Conservation (phyloP, 2,329 filamentous ascomycete genomes). For the Alternaria ventricosa region DNA sequence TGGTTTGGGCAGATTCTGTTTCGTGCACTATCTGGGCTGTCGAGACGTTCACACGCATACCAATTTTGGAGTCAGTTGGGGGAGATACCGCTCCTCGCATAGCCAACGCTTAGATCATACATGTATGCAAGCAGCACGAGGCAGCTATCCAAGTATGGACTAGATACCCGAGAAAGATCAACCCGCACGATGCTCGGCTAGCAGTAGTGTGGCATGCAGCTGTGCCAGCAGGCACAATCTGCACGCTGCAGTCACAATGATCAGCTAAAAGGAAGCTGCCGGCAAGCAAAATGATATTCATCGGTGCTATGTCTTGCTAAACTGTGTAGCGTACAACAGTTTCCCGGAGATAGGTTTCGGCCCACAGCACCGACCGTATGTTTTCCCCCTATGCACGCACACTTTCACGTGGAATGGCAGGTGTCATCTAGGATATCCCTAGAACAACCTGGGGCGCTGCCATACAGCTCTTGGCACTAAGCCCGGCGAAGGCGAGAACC, state of each 20-base stretch:
- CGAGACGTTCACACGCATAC: neutral
- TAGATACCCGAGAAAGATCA: slow-evolving; percentile 5
- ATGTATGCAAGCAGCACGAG: slow-evolving; percentile 11
- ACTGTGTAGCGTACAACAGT: neutral
- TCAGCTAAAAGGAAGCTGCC: slow-evolving; percentile 7
- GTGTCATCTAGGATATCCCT: slow-evolving; percentile 24
- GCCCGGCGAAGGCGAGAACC: slow-evolving; percentile 26
- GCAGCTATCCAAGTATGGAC: slow-evolving; percentile 1
- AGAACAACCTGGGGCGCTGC: slow-evolving; percentile 7
- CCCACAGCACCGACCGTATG: neutral
- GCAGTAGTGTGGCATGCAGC: slow-evolving; percentile 7
- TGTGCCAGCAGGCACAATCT: slow-evolving; percentile 2
- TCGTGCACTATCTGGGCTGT: neutral
- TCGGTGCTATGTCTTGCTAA: neutral
- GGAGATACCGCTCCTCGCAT: neutral
- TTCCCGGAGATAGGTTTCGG: neutral
- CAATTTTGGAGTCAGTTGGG: neutral
- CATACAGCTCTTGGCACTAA: slow-evolving; percentile 19
- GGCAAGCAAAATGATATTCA: neutral
- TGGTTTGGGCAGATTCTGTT: neutral
- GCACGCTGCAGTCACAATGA: neutral
- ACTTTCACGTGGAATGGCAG: slow-evolving; percentile 19
- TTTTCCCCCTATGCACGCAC: slow-evolving; percentile 4
- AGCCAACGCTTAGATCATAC: slow-evolving; percentile 3
- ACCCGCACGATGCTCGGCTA: neutral